These are phyloP conservation scores for Eutrema heterophyllum DNA, from an alignment of 345 rosid species.

Conservation along the genomic window DNA sequence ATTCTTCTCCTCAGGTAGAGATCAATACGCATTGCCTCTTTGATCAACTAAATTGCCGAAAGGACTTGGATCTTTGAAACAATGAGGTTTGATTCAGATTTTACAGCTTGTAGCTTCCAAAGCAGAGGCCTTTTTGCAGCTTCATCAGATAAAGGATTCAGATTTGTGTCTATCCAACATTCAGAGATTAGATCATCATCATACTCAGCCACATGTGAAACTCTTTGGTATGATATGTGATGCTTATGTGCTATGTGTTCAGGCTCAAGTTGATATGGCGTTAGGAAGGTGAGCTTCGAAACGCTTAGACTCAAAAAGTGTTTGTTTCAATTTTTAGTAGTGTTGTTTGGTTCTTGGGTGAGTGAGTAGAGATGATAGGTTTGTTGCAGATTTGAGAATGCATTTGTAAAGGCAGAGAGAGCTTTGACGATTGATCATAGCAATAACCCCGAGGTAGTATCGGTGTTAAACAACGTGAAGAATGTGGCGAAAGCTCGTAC, in stretches of 20 bases:
- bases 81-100: background rate
- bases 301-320: conserved; percentile 1
- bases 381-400: conserved; percentile 89
- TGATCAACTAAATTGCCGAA: background rate
- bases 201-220: conserved; percentile 11
- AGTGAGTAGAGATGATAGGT: conserved; percentile 43
- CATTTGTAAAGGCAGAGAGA: too few species aligned
- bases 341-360: conserved; percentile 31
- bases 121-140: conserved; percentile 82
- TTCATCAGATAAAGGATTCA: conserved; percentile 64
- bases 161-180: conserved; percentile 47
- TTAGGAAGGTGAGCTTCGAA: conserved; percentile 78
- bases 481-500: too few species aligned
- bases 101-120: conserved; percentile 79
- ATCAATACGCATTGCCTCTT: background rate
- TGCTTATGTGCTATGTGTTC: conserved; percentile 63
- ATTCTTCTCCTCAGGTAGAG: conserved; percentile 79
- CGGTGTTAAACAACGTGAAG: too few species aligned
- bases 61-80: background rate
- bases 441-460: too few species aligned
- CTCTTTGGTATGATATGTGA: conserved; percentile 66
- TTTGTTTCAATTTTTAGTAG: background rate
- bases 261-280: conserved; percentile 85
- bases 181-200: conserved; percentile 35
- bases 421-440: too few species aligned